These are phyloP conservation scores for Meyerozyma carpophila DNA, from an alignment of 1,139 yeast species.

Conservation along the genomic window DNA sequence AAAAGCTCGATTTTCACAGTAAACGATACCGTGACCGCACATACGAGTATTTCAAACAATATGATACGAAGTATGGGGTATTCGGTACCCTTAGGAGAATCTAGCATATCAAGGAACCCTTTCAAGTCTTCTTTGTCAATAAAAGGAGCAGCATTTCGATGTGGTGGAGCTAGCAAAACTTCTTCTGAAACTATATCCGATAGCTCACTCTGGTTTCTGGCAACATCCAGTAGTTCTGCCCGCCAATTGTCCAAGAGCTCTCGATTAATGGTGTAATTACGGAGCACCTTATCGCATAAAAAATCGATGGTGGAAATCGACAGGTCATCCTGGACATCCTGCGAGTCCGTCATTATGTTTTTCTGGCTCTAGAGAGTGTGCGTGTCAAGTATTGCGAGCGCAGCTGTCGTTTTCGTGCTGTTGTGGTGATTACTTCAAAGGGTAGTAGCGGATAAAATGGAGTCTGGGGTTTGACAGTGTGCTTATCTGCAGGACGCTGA, in stretches of 20 bases:
- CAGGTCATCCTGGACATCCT: not conserved
- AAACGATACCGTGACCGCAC: constrained; percentile 20
- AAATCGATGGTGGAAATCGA: constrained; percentile 6
- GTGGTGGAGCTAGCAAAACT: not conserved
- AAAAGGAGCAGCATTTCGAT: not conserved
- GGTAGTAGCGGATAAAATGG: not conserved
- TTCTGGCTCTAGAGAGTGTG: not conserved
- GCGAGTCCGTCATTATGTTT: not conserved
- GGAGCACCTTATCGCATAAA: constrained; percentile 21
- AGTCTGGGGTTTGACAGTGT: not conserved
- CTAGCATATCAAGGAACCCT: constrained; percentile 13
- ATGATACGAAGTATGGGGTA: constrained; percentile 28
- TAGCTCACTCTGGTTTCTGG: not conserved
- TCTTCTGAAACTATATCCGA: not conserved
- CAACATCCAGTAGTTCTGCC: constrained; percentile 24
- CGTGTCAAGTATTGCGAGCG: not conserved
- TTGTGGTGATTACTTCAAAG: not conserved
- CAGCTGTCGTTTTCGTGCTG: too few species aligned
- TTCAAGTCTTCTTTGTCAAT: constrained; percentile 3
- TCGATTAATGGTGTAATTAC: constrained; percentile 22
- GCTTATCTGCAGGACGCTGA: not conserved
- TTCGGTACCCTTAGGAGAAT: constrained; percentile 18
- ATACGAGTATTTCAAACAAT: constrained; percentile 23
- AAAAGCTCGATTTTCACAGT: constrained; percentile 21
- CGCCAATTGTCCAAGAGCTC: constrained; percentile 33